These are phyloP conservation scores for Boletus rufocinnamomeus DNA, from an alignment of 768 basidiomycete species.

Conservation along the genomic window DNA sequence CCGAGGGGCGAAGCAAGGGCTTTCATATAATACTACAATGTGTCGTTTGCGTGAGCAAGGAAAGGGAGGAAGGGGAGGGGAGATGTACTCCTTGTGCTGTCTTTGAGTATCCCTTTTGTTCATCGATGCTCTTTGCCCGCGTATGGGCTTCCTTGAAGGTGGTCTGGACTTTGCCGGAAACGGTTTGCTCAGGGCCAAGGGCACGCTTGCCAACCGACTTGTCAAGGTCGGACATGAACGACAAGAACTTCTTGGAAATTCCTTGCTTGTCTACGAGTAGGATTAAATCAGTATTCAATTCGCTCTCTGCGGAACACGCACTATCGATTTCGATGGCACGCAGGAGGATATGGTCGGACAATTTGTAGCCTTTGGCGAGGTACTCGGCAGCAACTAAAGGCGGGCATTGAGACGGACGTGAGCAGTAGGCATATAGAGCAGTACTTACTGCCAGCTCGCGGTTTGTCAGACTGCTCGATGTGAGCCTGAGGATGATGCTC, in stretches of 20 bases:
- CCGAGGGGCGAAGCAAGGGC: conserved; percentile 78
- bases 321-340: conserved; percentile 81
- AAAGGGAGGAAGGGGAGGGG: neutral
- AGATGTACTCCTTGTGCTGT: conserved; percentile 61
- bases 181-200: conserved; percentile 79
- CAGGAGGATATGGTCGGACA: conserved; percentile 78
- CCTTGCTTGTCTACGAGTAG: conserved; percentile 65
- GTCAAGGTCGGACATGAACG: conserved; percentile 77
- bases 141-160: conserved; percentile 63
- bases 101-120: conserved; percentile 76
- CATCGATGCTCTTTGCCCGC: conserved; percentile 75
- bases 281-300: neutral
- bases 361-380: conserved; percentile 83
- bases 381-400: conserved; percentile 85
- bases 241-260: conserved; percentile 83
- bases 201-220: conserved; percentile 64
- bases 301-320: conserved; percentile 28
- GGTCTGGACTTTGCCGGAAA: conserved; percentile 71
- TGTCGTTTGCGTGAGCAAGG: conserved; percentile 4
- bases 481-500: conserved; percentile 38
- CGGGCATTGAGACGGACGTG: neutral
- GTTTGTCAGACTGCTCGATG: conserved; percentile 89
- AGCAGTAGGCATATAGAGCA: neutral
- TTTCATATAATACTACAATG: conserved; percentile 68
- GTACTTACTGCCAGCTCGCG: conserved; percentile 74